These are phyloP conservation scores for Trichoderma afroharzianum DNA, from an alignment of 2,329 filamentous ascomycete genomes.

Conservation along the genomic window DNA sequence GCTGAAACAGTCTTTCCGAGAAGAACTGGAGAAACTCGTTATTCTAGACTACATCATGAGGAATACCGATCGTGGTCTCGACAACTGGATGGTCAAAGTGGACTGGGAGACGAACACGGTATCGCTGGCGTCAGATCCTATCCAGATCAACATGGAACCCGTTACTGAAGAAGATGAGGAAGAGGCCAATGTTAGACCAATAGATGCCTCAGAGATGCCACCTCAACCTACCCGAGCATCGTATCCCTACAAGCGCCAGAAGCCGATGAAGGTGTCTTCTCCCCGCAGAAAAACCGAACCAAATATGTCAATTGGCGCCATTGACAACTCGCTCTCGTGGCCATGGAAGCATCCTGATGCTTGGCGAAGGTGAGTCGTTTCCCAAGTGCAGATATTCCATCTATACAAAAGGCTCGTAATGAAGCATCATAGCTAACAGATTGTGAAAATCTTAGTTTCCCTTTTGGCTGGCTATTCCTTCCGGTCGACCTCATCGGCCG, in stretches of 20 bases:
- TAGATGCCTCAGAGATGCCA: slow-evolving; percentile 47
- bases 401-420: not conserved
- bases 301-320: slow-evolving; percentile 78
- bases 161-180: slow-evolving; percentile 40
- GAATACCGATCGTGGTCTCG: slow-evolving; percentile 91
- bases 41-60: slow-evolving; percentile 99
- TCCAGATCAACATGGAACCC: slow-evolving; percentile 60
- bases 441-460: slow-evolving; percentile 64
- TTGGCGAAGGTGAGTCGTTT: slow-evolving; percentile 53
- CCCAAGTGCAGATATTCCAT: not conserved
- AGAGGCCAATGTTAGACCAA: slow-evolving; percentile 50
- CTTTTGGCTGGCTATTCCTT: slow-evolving; percentile 97
- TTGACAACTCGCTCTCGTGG: slow-evolving; percentile 97
- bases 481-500: slow-evolving; percentile 94
- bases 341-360: slow-evolving; percentile 99
- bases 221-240: slow-evolving; percentile 42
- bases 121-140: slow-evolving; percentile 79
- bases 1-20: slow-evolving; percentile 86
- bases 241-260: slow-evolving; percentile 71
- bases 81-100: slow-evolving; percentile 99
- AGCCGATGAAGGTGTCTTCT: slow-evolving; percentile 77
- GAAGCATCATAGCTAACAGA: not conserved
- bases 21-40: slow-evolving; percentile 94
- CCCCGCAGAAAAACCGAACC: slow-evolving; percentile 47
- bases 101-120: slow-evolving; percentile 81